Evolutionary conservation across 371 early-diverging fungal genomes (phyloP), one percentile per base, ranked within the genome.

Genomic region (Saksenaea oblongispora): DNA sequence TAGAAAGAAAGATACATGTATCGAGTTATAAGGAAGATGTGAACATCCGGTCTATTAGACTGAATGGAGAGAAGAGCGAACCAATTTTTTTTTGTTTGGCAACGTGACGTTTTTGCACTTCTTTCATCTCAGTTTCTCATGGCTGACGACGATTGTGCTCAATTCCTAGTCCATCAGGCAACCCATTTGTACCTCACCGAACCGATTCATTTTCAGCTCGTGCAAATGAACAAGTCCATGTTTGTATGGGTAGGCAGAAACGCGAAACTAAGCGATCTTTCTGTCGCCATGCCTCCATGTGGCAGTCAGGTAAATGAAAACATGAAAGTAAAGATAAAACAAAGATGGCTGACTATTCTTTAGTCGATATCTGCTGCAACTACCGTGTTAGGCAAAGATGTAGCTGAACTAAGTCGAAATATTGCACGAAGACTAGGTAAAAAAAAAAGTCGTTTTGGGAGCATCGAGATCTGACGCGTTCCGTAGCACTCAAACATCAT

Each of bases 361-460:
- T 56, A 80, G 74, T 54, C 39, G 0, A 65, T 66, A 4, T 79
- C 82, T 0, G 67, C 87, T 5, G 66, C 79, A 15, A 82, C 83
- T 0, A 73, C 78, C 1, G 68, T 87, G 1, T 55, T 87, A 4
- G 78, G 80, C 18, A 76, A 71, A 56, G 79, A 79, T 39, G 74
- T 79, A 1, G 58, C 73, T 26, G 82, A 82, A 44, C 66, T 64
- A 14, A 73, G 82, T 31, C 63, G 67, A 44, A 77, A 79, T 37
- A 57, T 82, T 36, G 69, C 75, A 11, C 69, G 79, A 44, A 67
- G 76, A 42, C 54, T 82, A 64, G 82, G 82, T 74, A 79, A 74
- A 34, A 26, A n/a, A 58, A 22, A 41, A 13, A n/a, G n/a, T n/a
- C n/a, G n/a, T n/a, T n/a, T n/a, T n/a, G 1, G 0, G 24, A 34